A percentile compares a stretch with the other conserved stretches of the same genome.
Conservation (phyloP, 106 monocot genomes). For the Hemerocallis citrina region DNA sequence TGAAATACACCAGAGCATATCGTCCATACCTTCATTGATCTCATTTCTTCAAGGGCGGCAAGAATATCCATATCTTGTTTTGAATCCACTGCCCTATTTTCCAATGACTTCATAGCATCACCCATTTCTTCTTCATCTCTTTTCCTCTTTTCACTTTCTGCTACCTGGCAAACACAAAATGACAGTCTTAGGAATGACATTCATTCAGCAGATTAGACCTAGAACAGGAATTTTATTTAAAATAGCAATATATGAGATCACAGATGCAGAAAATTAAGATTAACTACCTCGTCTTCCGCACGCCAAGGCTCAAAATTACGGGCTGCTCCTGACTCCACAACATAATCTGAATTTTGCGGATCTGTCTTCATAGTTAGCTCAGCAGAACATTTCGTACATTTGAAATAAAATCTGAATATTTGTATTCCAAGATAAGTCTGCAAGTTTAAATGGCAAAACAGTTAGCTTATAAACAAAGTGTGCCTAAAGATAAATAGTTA, state of each 20-base stretch:
- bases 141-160: constrained; percentile 51
- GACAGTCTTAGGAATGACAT: background rate
- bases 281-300: constrained; percentile 41
- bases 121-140: constrained; percentile 83
- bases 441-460: constrained; percentile 6
- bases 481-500: background rate
- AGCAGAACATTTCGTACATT: constrained; percentile 84
- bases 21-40: constrained; percentile 62
- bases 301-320: constrained; percentile 97
- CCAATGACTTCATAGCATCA: constrained; percentile 83
- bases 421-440: constrained; percentile 96
- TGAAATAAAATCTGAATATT: constrained; percentile 89
- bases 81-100: constrained; percentile 80
- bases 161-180: constrained; percentile 14
- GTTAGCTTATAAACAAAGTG: constrained; percentile 4
- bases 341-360: constrained; percentile 79
- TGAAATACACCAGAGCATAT: no score
- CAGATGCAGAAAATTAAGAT: background rate
- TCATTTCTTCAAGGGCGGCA: constrained; percentile 87
- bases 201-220: background rate
- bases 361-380: constrained; percentile 73
- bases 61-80: constrained; percentile 91
- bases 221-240: background rate
- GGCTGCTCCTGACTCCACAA: constrained; percentile 80
- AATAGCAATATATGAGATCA: background rate